Evolutionary conservation across 441 rosid species (phyloP).

Genomic region (Aquilaria agallochum): DNA sequence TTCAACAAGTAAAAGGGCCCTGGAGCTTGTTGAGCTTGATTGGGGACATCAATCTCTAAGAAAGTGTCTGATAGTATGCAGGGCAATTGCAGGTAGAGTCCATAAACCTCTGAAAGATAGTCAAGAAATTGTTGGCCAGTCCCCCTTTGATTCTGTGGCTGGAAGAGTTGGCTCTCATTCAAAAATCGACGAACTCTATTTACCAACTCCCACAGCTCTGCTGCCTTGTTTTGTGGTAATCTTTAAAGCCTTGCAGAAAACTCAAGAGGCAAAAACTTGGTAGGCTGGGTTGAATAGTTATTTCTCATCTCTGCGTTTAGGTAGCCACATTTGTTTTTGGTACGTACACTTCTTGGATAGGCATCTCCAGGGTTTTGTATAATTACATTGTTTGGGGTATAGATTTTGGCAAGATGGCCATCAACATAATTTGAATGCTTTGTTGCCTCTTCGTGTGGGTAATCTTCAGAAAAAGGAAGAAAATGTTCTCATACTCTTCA

Average conservation of each 20-base stretch:
- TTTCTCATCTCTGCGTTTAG: too few relatives aligned
- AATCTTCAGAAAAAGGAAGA: too few relatives aligned
- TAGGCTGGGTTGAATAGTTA: too few relatives aligned
- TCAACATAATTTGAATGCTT: too few relatives aligned
- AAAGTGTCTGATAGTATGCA: conserved; percentile 52
- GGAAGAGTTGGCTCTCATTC: conserved; percentile 40
- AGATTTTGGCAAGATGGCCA: too few relatives aligned
- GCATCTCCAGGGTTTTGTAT: too few relatives aligned
- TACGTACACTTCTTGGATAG: too few relatives aligned
- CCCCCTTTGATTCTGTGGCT: conserved; percentile 64
- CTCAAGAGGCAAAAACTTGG: too few relatives aligned
- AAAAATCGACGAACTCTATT: conserved; percentile 48
- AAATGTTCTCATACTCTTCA: too few relatives aligned
- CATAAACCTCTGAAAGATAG: conserved; percentile 40
- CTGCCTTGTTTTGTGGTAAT: conserved; percentile 71
- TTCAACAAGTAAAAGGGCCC: conserved; percentile 45
- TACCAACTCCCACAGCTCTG: conserved; percentile 54
- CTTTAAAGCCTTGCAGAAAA: conserved; percentile 24
- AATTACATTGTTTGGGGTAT: too few relatives aligned
- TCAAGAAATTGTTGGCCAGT: conserved; percentile 28
- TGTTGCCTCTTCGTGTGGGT: too few relatives aligned
- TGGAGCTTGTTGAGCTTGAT: conserved; percentile 26
- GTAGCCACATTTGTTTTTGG: too few relatives aligned
- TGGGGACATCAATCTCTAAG: conserved; percentile 10
- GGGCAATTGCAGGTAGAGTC: conserved; percentile 71